Evolutionary conservation across 441 rosid species (phyloP).

Genomic region (Arabidopsis lyrata): DNA sequence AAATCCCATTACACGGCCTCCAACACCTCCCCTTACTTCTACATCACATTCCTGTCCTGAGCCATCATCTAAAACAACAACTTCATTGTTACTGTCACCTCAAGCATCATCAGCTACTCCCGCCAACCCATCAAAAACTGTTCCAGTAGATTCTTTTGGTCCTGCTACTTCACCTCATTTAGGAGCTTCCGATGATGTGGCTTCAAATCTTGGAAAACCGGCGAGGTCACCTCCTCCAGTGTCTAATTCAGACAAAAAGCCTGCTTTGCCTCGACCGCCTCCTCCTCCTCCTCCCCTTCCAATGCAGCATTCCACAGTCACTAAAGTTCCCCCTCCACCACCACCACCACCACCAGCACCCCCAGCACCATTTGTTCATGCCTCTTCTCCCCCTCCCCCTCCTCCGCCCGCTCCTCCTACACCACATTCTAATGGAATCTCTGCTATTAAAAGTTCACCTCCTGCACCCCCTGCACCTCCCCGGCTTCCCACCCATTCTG

Average conservation of each 20-base stretch:
- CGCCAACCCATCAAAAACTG: conserved; percentile 40
- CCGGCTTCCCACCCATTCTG: conserved; percentile 51
- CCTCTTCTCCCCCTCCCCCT: conserved; percentile 54
- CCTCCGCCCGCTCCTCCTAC: conserved; percentile 48
- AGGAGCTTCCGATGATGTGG: conserved; percentile 16
- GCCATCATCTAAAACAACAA: conserved; percentile 11
- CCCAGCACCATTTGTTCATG: conserved; percentile 35
- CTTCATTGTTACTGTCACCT: conserved; percentile 37
- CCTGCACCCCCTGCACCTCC: conserved; percentile 48
- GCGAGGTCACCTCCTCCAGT: background rate
- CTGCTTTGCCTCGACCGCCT: conserved; percentile 35
- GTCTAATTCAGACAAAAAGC: conserved; percentile 21
- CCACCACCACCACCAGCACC: conserved; percentile 48
- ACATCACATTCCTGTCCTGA: conserved; percentile 42
- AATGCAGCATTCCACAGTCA: conserved; percentile 36
- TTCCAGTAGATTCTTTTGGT: conserved; percentile 1
- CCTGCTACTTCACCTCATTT: conserved; percentile 22
- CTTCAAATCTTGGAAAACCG: conserved; percentile 34
- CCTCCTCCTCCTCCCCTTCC: conserved; percentile 51
- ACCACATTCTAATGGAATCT: conserved; percentile 38
- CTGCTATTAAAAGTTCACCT: conserved; percentile 34
- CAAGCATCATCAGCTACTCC: conserved; percentile 37
- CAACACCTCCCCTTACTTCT: conserved; percentile 46
- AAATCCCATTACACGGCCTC: conserved; percentile 28
- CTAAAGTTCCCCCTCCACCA: conserved; percentile 48